Evolutionary conservation across 2,329 filamentous ascomycete genomes (phyloP), one percentile per base, ranked within the genome.

Genomic region (Fusarium citri): DNA sequence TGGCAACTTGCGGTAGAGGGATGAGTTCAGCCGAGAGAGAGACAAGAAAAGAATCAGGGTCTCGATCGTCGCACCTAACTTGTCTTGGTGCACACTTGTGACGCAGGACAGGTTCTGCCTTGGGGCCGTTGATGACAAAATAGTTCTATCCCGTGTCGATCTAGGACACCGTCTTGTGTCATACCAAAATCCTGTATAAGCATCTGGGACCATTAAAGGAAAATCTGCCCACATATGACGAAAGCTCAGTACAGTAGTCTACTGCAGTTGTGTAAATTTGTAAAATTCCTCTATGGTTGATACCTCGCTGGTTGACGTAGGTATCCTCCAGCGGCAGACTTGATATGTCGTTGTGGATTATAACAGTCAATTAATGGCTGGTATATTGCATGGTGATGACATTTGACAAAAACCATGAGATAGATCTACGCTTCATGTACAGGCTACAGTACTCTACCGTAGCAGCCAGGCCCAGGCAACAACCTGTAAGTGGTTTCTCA

Each of bases 41-140:
- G 31, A 51, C 23, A 37, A 28, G 23, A 56, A 43, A 41, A 41
- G 22, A 47, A 45, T 42, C 64, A 62, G 55, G 59, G 68, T 71
- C 67, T 64, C 48, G 55, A 61, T 71, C 67, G 41, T 37, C 64
- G n/a, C 42, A 34, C 23, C 51, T 42, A 31, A 22, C 59, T 47
- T 31, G 34, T 23, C 40, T 58, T 42, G 34, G 34, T 22, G 25
- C 28, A 46, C 55, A 51, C 64, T 71, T 71, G 64, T 71, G 64
- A 71, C 53, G 67, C 68, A 71, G 64, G 50, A 53, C 68, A 71
- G 55, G 46, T 64, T 63, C 63, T 64, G 46, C 23, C 55, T 62
- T 57, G 41, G 34, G 60, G 42, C 30, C 26, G 31, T 58, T 49
- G 28, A 55, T 60, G 31, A 48, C 66, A 59, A 20, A 64, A 42